Evolutionary conservation across 1,284 basidiomycete genomes (phyloP).

Genomic region (Apiotrichum veenhuisii): DNA sequence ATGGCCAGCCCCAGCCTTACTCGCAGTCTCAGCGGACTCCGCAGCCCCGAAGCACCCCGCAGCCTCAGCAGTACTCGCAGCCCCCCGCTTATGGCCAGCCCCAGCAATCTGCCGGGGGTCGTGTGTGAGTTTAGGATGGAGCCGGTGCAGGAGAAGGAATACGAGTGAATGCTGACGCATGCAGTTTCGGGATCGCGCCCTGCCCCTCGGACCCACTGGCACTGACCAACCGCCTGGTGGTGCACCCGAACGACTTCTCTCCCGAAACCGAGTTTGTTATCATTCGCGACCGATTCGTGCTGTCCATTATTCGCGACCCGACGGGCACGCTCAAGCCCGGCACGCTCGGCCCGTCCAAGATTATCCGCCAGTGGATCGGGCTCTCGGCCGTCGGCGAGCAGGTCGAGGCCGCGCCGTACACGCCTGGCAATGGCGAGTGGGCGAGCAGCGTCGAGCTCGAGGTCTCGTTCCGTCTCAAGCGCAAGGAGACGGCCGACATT

Average conservation of each 20-base stretch:
- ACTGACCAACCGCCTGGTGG: slow-evolving; percentile 74
- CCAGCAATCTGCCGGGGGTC: slow-evolving; percentile 15
- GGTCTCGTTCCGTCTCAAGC: slow-evolving; percentile 66
- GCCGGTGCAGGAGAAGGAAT: too few species aligned
- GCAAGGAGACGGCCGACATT: slow-evolving; percentile 63
- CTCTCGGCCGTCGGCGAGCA: slow-evolving; percentile 72
- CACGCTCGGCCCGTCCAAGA: slow-evolving; percentile 57
- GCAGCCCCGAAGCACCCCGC: too few species aligned
- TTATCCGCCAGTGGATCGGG: slow-evolving; percentile 73
- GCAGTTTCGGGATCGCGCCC: slow-evolving; percentile 46
- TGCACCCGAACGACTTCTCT: slow-evolving; percentile 69
- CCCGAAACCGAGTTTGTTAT: slow-evolving; percentile 65
- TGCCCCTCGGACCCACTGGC: slow-evolving; percentile 58
- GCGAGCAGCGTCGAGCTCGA: slow-evolving; percentile 75
- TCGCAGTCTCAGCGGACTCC: slow-evolving; percentile 1
- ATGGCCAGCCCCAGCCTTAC: slow-evolving; percentile 7
- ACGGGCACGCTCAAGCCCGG: slow-evolving; percentile 64
- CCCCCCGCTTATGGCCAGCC: neutral
- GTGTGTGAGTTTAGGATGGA: slow-evolving; percentile 33
- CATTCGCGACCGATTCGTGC: slow-evolving; percentile 63
- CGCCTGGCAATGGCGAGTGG: slow-evolving; percentile 62
- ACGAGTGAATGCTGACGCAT: neutral
- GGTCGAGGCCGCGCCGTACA: slow-evolving; percentile 66
- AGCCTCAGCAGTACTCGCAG: slow-evolving; percentile 5
- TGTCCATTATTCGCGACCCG: slow-evolving; percentile 72